A percentile compares a stretch with the other conserved stretches of the same genome.
phyloP scores from a whole-genome alignment of 495 filamentous ascomycete genomes.

The Neohortaea acidophila region DNA sequence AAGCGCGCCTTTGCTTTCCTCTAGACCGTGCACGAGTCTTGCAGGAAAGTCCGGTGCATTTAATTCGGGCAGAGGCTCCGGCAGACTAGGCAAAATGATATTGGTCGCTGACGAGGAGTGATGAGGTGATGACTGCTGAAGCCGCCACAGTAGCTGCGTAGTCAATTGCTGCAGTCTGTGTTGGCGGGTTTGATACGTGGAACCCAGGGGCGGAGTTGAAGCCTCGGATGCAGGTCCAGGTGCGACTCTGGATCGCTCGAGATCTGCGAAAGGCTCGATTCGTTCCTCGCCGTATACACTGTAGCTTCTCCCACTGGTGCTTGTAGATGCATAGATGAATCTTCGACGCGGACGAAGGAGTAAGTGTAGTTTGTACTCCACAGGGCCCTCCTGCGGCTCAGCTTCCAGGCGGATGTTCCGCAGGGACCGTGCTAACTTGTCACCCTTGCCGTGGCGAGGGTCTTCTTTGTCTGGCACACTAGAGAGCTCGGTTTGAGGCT shows the following conservation, averaged over 20 bases:
- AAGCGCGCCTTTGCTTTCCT: constrained; percentile 81
- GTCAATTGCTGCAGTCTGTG: constrained; percentile 78
- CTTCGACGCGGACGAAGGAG: constrained; percentile 62
- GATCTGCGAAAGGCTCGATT: neutral
- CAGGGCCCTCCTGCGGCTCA: constrained; percentile 86
- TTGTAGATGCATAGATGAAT: constrained; percentile 46
- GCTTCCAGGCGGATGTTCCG: constrained; percentile 52
- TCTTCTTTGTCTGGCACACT: neutral
- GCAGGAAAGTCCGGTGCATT: constrained; percentile 41
- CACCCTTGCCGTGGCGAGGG: neutral
- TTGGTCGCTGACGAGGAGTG: constrained; percentile 59
- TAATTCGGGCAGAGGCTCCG: constrained; percentile 42
- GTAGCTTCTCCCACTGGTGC: too few relatives aligned
- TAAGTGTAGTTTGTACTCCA: constrained; percentile 94
- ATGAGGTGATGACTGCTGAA: constrained; percentile 88
- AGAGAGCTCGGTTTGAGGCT: constrained; percentile 11
- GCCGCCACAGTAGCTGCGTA: constrained; percentile 84
- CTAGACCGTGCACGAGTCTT: constrained; percentile 61
- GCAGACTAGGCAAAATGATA: constrained; percentile 57
- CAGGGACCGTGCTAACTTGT: neutral
- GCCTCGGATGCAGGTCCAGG: constrained; percentile 16
- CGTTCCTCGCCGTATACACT: neutral
- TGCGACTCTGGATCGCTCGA: constrained; percentile 3
- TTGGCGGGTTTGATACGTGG: constrained; percentile 51
- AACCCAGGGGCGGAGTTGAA: constrained; percentile 23